Base-by-base conservation (phyloP, 345 rosid genomes). In the Brassica napus region DNA sequence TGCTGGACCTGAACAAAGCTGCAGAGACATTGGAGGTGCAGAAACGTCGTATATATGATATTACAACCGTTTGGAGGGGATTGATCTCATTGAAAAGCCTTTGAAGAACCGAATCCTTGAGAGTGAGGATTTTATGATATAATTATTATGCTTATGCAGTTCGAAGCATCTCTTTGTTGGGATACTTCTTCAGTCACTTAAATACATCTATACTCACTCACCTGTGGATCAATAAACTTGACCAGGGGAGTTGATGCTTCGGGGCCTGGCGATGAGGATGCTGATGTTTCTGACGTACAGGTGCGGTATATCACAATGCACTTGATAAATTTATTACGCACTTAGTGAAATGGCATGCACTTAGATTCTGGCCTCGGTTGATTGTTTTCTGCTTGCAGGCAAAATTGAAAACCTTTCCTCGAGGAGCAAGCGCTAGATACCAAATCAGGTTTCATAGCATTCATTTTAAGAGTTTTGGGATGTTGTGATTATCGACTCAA, bases 51-150 rank as follows among this genome's bases (percentile, higher is more conserved):
- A 95, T 95, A 79, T 95, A 95, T 59, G 99, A 95, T 85, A 95
- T 95, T 82, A 95, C 99, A 58, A 95, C 93, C 86, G 99, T 95
- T 67, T 95, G 90, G 99, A 95, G 85, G 99, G 99, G 83, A 91
- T 95, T 72, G 98, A 91, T 83, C 96, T 95, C 37, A 93, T 95
- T 72, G 98, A 95, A 84, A 95, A 95, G 89, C 94, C 89, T n/a
- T 80, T 93, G 31, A 95, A 93, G 86, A 95, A 93, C 85, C 88
- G 87, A 82, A 93, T 95, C 70, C 91, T 69, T 95, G 99, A 98
- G 93, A 93, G 99, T 95, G 93, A 87, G 31, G 31, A 28, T 72
- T 34, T 63, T 16, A 71, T 60, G 57, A 72, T 66, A 79, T n/a
- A 68, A 66, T 28, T 28, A 26, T 3, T 68, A 71, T 59, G 59